Conservation (phyloP, 78 protist genomes). For the Dictyostelium capitatum region DNA sequence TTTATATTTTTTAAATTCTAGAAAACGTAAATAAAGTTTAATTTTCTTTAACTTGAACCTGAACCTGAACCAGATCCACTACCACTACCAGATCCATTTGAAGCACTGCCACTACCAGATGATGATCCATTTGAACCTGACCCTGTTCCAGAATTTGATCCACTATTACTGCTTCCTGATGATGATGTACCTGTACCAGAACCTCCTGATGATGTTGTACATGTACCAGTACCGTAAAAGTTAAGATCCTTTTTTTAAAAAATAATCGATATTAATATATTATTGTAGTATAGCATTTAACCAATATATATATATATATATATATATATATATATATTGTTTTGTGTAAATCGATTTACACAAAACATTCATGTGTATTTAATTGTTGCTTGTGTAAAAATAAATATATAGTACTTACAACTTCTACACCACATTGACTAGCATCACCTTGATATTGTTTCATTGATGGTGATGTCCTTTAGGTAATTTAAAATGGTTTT, state of each 20-base stretch:
- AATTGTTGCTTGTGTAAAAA: too few species aligned
- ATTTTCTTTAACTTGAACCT: not conserved
- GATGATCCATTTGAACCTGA: not conserved
- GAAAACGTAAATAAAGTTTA: too few species aligned
- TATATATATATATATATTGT: too few species aligned
- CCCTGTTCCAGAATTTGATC: not conserved
- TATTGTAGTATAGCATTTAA: too few species aligned
- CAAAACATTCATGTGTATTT: too few species aligned
- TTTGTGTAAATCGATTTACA: too few species aligned
- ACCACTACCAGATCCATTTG: not conserved
- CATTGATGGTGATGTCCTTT: conserved; percentile 18
- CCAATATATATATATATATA: too few species aligned
- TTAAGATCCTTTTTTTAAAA: too few species aligned
- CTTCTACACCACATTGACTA: conserved; percentile 35
- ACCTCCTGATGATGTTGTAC: conserved; percentile 3
- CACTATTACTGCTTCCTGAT: not conserved
- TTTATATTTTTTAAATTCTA: too few species aligned
- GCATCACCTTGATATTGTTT: conserved; percentile 43
- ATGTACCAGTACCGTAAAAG: not conserved
- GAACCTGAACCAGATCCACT: not conserved
- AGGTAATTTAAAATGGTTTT: too few species aligned
- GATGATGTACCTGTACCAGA: not conserved
- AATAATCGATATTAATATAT: too few species aligned
- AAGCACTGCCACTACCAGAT: not conserved
- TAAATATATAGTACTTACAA: too few species aligned